Evolutionary conservation across 805 yeast species (phyloP).

Genomic region (Metschnikowia colocasiae): DNA sequence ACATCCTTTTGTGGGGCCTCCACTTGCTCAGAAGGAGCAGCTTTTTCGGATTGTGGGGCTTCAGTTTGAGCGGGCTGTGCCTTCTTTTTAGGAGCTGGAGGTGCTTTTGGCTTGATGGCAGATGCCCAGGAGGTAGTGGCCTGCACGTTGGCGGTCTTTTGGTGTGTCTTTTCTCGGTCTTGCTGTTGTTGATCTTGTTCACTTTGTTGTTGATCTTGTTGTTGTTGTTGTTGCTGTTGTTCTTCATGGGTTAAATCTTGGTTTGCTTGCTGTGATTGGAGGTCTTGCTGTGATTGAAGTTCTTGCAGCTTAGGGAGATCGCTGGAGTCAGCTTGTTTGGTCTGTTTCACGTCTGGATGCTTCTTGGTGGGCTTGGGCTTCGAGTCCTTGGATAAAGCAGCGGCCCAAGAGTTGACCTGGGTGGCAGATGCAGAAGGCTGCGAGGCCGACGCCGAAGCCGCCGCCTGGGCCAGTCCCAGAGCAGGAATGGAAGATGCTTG

Average conservation of each 20-base stretch:
- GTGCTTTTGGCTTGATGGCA: slow-evolving; percentile 51
- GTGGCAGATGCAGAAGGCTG: slow-evolving; percentile 12
- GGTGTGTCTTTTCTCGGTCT: slow-evolving; percentile 20
- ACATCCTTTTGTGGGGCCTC: slow-evolving; percentile 7
- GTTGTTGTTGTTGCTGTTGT: slow-evolving; percentile 50
- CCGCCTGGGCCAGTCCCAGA: slow-evolving; percentile 5
- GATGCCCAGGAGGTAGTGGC: slow-evolving; percentile 60
- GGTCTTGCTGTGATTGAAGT: slow-evolving; percentile 1
- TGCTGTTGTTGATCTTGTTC: slow-evolving; percentile 41
- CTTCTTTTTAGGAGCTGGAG: slow-evolving; percentile 30
- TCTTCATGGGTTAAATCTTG: slow-evolving; percentile 1
- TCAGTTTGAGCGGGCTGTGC: slow-evolving; percentile 23
- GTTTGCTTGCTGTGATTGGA: not conserved
- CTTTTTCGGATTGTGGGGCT: slow-evolving; percentile 15
- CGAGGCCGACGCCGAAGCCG: slow-evolving; percentile 19
- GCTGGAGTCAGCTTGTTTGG: slow-evolving; percentile 3
- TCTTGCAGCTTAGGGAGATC: slow-evolving; percentile 4
- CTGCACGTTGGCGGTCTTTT: slow-evolving; percentile 11
- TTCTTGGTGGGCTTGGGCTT: slow-evolving; percentile 23
- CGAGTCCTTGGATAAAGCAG: slow-evolving; percentile 38
- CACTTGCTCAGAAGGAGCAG: slow-evolving; percentile 20
- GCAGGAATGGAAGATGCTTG: slow-evolving; percentile 12
- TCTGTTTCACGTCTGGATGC: slow-evolving; percentile 12
- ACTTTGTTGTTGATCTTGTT: slow-evolving; percentile 2
- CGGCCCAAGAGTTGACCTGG: slow-evolving; percentile 41